Conservation (phyloP, 768 basidiomycete species). For the Calocybe cyanea region DNA sequence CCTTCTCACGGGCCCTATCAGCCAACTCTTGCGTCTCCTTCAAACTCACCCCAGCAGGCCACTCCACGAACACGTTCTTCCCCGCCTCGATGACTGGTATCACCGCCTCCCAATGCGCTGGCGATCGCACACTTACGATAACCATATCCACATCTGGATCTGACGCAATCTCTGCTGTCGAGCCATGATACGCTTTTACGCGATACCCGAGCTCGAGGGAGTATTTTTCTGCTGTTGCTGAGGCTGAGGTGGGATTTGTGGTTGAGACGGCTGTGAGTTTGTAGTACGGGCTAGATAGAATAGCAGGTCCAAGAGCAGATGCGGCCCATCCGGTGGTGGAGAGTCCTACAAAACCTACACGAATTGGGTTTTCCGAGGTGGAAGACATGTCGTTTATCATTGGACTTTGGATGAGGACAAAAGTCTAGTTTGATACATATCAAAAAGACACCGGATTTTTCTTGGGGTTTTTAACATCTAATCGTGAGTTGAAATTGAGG, state of each 20-base stretch:
- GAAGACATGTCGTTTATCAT: too few relatives aligned
- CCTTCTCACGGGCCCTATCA: conserved; percentile 24
- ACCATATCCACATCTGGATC: conserved; percentile 37
- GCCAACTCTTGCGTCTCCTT: conserved; percentile 32
- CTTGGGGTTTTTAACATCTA: too few relatives aligned
- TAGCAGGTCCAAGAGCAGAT: conserved; percentile 20
- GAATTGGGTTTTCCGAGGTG: background rate
- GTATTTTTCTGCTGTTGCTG: background rate
- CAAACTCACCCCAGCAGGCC: conserved; percentile 30
- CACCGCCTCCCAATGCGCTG: conserved; percentile 25
- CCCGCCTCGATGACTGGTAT: conserved; percentile 31
- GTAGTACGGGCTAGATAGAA: conserved; percentile 9
- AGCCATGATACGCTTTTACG: conserved; percentile 25
- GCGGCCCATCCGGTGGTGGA: conserved; percentile 31
- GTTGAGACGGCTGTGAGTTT: background rate
- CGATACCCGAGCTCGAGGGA: background rate
- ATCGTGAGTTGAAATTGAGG: too few relatives aligned
- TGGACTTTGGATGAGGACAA: too few relatives aligned
- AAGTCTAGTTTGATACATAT: too few relatives aligned
- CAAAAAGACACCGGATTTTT: too few relatives aligned
- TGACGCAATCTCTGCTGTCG: conserved; percentile 23
- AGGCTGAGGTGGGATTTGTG: background rate
- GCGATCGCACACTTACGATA: conserved; percentile 29
- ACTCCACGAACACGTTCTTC: conserved; percentile 38
- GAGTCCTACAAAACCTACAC: conserved; percentile 30